Conservation (phyloP, 208 protist species). For the Tritrichomonas foetus region DNA sequence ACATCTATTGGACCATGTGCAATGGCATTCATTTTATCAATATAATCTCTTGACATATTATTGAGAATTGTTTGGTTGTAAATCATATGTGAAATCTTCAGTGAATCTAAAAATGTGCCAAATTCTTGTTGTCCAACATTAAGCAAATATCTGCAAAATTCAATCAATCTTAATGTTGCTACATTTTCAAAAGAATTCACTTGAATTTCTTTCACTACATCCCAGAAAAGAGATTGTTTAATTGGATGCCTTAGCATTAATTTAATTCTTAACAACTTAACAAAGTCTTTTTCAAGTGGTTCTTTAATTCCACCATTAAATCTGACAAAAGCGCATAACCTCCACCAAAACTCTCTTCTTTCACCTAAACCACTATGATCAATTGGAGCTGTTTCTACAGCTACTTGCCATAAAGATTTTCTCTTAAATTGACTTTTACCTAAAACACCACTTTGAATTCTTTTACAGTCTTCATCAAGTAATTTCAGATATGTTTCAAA, state of each 20-base stretch:
- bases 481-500: not conserved
- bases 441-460: not conserved
- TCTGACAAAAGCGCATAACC: not conserved
- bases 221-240: not conserved
- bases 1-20: not conserved
- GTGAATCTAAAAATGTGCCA: not conserved
- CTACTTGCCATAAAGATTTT: conserved; percentile 19
- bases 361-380: not conserved
- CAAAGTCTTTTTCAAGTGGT: not conserved
- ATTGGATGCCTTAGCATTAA: not conserved
- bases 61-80: conserved; percentile 6
- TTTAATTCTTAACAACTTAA: not conserved
- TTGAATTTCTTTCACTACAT: not conserved
- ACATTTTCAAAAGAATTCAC: not conserved
- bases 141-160: not conserved
- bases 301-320: not conserved
- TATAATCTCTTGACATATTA: not conserved
- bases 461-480: conserved; percentile 11
- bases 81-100: not conserved
- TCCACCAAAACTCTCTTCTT: conserved; percentile 15
- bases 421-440: not conserved
- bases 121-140: not conserved
- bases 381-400: not conserved
- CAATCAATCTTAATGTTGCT: not conserved
- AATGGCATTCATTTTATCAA: conserved; percentile 3